A percentile compares a stretch with the other conserved stretches of the same genome.
Conservation (phyloP, 352 stramenopile genomes). For the Globisporangium lucens region DNA sequence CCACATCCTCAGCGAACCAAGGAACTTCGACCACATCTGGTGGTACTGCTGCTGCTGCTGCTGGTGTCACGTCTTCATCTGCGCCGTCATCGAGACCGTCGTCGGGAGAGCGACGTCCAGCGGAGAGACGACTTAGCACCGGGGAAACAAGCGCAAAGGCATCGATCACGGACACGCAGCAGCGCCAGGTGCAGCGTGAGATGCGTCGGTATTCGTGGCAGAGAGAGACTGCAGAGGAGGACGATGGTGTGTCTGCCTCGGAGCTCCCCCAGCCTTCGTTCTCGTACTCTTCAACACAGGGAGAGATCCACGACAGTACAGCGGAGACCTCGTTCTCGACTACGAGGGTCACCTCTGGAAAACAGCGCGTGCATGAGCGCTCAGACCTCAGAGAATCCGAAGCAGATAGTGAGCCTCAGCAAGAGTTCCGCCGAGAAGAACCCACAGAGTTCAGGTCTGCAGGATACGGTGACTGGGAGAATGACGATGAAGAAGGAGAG, state of each 20-base stretch:
- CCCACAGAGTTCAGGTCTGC: neutral
- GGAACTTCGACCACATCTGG: neutral
- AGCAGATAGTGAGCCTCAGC: neutral
- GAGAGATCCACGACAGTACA: neutral
- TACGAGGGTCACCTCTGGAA: neutral
- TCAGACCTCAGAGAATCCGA: neutral
- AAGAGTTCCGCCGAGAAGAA: neutral
- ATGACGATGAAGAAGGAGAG: neutral
- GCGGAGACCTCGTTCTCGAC: neutral
- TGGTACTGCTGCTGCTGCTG: too few relatives aligned
- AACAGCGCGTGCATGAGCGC: neutral
- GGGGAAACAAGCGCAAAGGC: neutral
- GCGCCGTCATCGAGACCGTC: neutral
- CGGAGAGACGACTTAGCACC: neutral
- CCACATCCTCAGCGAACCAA: conserved; percentile 12
- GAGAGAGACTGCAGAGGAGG: neutral
- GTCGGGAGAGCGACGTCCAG: neutral
- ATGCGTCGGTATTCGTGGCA: conserved; percentile 12
- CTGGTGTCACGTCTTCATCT: neutral
- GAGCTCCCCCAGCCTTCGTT: neutral
- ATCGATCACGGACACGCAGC: conserved; percentile 7
- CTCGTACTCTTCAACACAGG: neutral
- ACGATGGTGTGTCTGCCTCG: neutral
- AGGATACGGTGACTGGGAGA: neutral
- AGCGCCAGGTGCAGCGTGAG: conserved; percentile 11